Evolutionary conservation across 1,284 basidiomycete genomes (phyloP).

Genomic region (Polyporus tsugae): DNA sequence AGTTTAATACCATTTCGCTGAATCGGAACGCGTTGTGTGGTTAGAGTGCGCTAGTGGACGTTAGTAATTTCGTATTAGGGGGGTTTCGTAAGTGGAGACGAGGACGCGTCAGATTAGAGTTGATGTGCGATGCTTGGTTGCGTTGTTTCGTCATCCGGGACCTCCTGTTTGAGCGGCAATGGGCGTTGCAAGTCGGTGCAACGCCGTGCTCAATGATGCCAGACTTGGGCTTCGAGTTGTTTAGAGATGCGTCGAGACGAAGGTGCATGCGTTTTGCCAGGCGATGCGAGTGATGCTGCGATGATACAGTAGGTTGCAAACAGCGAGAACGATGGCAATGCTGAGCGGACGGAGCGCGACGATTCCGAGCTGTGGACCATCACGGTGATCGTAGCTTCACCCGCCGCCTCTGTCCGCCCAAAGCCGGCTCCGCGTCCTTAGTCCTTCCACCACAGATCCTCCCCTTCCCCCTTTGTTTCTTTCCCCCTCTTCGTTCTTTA

Average conservation of each 20-base stretch:
- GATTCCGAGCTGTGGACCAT: neutral
- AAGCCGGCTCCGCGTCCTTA: constrained; percentile 4
- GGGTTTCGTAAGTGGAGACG: too few relatives aligned
- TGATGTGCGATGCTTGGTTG: neutral
- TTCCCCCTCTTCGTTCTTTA: neutral
- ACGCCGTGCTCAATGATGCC: neutral
- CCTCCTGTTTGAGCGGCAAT: neutral
- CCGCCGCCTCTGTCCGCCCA: neutral
- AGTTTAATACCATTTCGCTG: constrained; percentile 30
- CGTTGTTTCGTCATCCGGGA: neutral
- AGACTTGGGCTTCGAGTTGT: neutral
- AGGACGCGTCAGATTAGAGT: neutral
- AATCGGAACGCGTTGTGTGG: neutral
- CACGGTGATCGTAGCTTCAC: neutral
- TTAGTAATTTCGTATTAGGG: neutral
- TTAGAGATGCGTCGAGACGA: neutral
- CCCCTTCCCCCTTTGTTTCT: neutral
- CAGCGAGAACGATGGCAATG: neutral
- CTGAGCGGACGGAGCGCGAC: neutral
- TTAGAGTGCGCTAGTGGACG: neutral
- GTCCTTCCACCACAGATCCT: neutral
- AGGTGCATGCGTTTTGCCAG: neutral
- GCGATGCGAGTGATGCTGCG: neutral
- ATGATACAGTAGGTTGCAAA: neutral
- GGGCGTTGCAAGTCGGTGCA: neutral